Conservation (phyloP, 2,329 filamentous ascomycete species). For the Microdochium paspali region DNA sequence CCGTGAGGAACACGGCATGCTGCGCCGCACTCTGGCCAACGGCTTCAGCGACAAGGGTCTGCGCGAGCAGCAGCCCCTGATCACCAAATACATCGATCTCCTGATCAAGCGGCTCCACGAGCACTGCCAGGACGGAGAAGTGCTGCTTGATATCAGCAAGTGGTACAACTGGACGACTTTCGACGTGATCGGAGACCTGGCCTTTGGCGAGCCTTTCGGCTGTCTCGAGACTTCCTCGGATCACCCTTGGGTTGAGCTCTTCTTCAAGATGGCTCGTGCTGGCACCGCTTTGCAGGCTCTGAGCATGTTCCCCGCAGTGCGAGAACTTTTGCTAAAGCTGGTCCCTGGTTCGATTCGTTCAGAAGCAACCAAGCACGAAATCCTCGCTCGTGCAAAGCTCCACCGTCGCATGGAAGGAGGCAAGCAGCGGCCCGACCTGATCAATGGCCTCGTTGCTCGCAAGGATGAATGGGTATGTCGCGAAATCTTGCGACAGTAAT, state of each 20-base stretch:
- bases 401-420: slow-evolving; percentile 16
- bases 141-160: slow-evolving; percentile 9
- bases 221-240: not conserved
- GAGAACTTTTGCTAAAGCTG: not conserved
- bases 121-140: slow-evolving; percentile 8
- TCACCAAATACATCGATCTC: slow-evolving; percentile 25
- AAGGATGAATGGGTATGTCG: slow-evolving; percentile 13
- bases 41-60: slow-evolving; percentile 28
- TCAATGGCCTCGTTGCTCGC: slow-evolving; percentile 18
- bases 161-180: not conserved
- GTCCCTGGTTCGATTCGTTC: not conserved
- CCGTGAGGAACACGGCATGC: slow-evolving; percentile 20
- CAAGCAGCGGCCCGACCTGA: slow-evolving; percentile 19
- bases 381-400: slow-evolving; percentile 12
- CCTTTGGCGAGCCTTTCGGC: slow-evolving; percentile 3
- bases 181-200: slow-evolving; percentile 13
- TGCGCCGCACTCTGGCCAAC: slow-evolving; percentile 25
- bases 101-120: slow-evolving; percentile 19
- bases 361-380: not conserved
- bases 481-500: no score
- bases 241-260: not conserved
- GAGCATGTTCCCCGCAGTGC: not conserved
- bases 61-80: slow-evolving; percentile 29
- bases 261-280: not conserved
- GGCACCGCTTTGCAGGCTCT: not conserved